Conservation (phyloP, 73 alveolate species). For the Stentor roeselii region DNA sequence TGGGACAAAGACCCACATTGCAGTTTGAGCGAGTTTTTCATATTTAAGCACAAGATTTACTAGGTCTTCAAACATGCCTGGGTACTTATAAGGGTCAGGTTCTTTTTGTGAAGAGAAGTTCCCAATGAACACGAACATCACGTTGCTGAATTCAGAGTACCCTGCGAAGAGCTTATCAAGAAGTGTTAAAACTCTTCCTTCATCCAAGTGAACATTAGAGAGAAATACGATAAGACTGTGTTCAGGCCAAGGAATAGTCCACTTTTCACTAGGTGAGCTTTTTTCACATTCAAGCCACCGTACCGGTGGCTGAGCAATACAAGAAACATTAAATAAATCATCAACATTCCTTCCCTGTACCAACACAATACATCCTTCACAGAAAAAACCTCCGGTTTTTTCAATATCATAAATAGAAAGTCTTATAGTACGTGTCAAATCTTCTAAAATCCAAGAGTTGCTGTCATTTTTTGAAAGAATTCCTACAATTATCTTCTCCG, state of each 20-base stretch:
- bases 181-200: not conserved
- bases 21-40: not conserved
- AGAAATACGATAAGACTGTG: not conserved
- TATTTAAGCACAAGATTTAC: not conserved
- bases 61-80: not conserved
- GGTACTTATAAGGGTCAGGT: not conserved
- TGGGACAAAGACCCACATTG: conserved; percentile 25
- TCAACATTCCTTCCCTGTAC: conserved; percentile 16
- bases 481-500: conserved; percentile 1
- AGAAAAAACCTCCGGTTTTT: not conserved
- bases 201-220: conserved; percentile 11
- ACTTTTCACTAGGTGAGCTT: not conserved
- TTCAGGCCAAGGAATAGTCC: conserved; percentile 5
- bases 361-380: conserved; percentile 24
- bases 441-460: conserved; percentile 10
- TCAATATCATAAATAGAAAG: not conserved
- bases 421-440: not conserved
- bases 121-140: conserved; percentile 6
- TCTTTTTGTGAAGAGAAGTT: not conserved
- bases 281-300: not conserved
- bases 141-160: not conserved
- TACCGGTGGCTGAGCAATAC: conserved; percentile 19
- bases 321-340: not conserved
- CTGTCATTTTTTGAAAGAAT: not conserved
- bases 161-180: not conserved